A percentile compares a stretch with the other conserved stretches of the same genome.
Evolutionary conservation across 2,329 filamentous ascomycete genomes (phyloP).

Genomic region (Claviceps lovelessii): DNA sequence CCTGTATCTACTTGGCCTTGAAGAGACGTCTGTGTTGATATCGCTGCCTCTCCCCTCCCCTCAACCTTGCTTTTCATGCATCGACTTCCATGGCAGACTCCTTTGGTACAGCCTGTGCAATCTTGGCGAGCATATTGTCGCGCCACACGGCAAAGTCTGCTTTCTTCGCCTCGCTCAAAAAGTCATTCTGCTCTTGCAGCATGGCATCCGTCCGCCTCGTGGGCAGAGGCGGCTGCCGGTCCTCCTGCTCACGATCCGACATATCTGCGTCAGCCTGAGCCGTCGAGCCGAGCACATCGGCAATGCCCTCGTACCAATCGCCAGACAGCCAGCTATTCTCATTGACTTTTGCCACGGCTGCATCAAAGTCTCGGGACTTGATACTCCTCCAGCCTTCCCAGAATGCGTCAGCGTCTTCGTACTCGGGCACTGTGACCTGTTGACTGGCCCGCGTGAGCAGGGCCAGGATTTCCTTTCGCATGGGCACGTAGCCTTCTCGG

Average conservation of each 20-base stretch:
- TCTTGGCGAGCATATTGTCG: conserved; percentile 39
- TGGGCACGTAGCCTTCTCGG: conserved; percentile 28
- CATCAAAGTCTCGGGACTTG: conserved; percentile 42
- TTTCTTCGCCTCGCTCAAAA: conserved; percentile 48
- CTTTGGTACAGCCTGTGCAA: conserved; percentile 29
- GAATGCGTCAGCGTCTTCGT: conserved; percentile 29
- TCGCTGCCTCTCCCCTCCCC: not conserved
- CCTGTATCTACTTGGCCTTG: not conserved
- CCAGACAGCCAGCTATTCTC: conserved; percentile 41
- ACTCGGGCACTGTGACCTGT: conserved; percentile 22
- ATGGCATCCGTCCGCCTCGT: conserved; percentile 48
- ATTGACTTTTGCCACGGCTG: conserved; percentile 44
- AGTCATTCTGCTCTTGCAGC: conserved; percentile 63
- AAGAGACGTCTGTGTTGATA: not conserved
- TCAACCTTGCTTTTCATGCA: conserved; percentile 14
- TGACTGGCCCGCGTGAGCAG: conserved; percentile 27
- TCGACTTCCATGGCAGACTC: conserved; percentile 23
- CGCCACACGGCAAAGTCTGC: conserved; percentile 53
- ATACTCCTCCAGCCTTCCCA: conserved; percentile 40
- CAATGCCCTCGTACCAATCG: conserved; percentile 50
- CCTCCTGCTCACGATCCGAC: conserved; percentile 19
- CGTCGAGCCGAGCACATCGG: conserved; percentile 32
- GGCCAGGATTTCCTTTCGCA: conserved; percentile 31
- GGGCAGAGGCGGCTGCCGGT: conserved; percentile 20
- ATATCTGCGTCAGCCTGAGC: conserved; percentile 21